These are phyloP conservation scores for Penicillium occitanis DNA, from an alignment of 2,329 filamentous ascomycete genomes.

Conservation along the genomic window DNA sequence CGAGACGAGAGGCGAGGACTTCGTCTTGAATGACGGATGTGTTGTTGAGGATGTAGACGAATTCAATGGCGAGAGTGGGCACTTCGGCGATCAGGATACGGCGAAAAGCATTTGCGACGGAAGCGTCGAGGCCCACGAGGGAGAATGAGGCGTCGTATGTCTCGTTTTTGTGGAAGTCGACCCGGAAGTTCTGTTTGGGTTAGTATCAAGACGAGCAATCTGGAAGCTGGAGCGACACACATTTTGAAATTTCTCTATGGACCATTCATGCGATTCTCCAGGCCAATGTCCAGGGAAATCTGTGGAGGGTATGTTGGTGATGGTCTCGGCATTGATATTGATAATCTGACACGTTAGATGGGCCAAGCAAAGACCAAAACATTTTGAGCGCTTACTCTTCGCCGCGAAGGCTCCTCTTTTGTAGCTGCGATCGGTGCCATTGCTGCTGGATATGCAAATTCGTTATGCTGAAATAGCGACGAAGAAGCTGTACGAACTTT, in stretches of 20 bases:
- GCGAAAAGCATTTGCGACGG: constrained; percentile 94
- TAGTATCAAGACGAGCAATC: neutral
- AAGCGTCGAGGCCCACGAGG: constrained; percentile 85
- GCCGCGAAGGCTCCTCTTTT: constrained; percentile 44
- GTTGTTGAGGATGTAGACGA: constrained; percentile 91
- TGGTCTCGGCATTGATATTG: constrained; percentile 83
- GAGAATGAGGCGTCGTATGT: constrained; percentile 81
- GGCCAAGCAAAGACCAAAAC: neutral
- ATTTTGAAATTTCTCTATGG: constrained; percentile 67
- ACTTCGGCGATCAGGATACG: constrained; percentile 95
- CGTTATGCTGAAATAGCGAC: neutral
- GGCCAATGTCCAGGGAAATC: constrained; percentile 92
- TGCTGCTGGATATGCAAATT: constrained; percentile 18
- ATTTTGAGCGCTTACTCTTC: constrained; percentile 37
- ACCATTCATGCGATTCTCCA: constrained; percentile 81
- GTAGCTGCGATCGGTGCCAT: constrained; percentile 48
- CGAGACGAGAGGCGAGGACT: constrained; percentile 85
- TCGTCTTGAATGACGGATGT: constrained; percentile 98
- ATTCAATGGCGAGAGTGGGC: constrained; percentile 89
- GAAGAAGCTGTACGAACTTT: constrained; percentile 16
- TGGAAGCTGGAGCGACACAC: constrained; percentile 35
- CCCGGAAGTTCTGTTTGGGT: constrained; percentile 59
- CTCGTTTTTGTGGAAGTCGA: constrained; percentile 83
- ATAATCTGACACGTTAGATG: constrained; percentile 62
- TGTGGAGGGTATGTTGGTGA: constrained; percentile 82